Base-by-base conservation (phyloP, 1,284 basidiomycete genomes). In the Sporisorium exsertum region DNA sequence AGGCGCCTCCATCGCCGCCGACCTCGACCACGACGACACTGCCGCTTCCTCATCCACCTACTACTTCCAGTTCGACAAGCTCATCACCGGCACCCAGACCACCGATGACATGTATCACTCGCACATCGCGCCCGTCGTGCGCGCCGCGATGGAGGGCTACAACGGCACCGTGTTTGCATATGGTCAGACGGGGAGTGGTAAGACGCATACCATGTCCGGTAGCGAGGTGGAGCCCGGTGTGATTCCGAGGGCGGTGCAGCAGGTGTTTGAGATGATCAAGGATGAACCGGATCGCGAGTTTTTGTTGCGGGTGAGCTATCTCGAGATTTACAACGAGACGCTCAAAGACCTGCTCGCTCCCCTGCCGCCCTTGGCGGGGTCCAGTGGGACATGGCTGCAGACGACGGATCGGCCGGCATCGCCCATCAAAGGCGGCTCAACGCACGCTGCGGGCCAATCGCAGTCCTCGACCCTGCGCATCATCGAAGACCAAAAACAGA, bases 81-180 rank as follows among this genome's bases (percentile, higher is more conserved):
- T 85, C 58, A 61, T 82, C 22, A 47, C 62, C 0, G 68, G 64
- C 2, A 37, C 59, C 4, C 74, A 77, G 42, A 58, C 64, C 20
- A 81, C 82, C 0, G 73, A 74, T 13, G 65, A 65, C 32, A 77
- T 84, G 63, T 90, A 89, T 74, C 78, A 84, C n/a, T 66, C 74
- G 8, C 86, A 88, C 76, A 87, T 90, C 46, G 82, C 87, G 0
- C 87, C 88, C 0, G 81, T 89, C 12, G 87, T 90, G 1, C 81
- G 86, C 71, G 93, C 94, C 20, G 93, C 94, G 13, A 97, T 97
- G 93, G 94, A 97, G 57, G 96, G 95, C 12, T 98, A 91, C 88
- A 98, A 99, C 85, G 91, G 94, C 13, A 94, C 97, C 74, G 91
- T 97, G 49, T 97, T 97, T 81, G 95, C 95, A 0, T 97, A 97